A percentile compares a stretch with the other conserved stretches of the same genome.
These are phyloP conservation scores for Ascocoryne sarcoides DNA, from an alignment of 2,329 filamentous ascomycete genomes.

Conservation along the genomic window DNA sequence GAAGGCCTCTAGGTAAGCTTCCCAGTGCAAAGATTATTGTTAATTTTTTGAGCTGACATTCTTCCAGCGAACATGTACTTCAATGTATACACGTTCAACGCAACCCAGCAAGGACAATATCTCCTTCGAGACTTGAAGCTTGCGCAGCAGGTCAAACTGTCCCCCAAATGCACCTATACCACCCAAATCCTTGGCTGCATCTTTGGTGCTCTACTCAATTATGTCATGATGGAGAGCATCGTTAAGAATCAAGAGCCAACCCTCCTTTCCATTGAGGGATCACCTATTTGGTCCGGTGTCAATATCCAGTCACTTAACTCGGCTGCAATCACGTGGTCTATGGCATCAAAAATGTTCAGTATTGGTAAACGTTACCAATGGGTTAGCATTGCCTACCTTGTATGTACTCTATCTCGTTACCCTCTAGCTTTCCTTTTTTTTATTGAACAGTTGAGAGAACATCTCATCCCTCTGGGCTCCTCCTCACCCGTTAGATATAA, in stretches of 20 bases:
- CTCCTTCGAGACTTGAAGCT: conserved; percentile 42
- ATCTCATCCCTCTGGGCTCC: no score
- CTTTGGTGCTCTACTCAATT: conserved; percentile 37
- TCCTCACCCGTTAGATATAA: no score
- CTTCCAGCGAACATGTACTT: conserved; percentile 39
- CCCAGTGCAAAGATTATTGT: conserved; percentile 52
- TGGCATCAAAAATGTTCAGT: conserved; percentile 61
- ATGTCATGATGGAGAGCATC: conserved; percentile 55
- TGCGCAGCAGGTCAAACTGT: conserved; percentile 39
- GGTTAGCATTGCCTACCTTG: conserved; percentile 64
- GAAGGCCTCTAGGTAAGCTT: conserved; percentile 43
- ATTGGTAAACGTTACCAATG: conserved; percentile 51
- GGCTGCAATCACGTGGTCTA: conserved; percentile 60
- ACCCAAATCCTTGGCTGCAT: conserved; percentile 33
- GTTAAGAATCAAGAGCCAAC: conserved; percentile 57
- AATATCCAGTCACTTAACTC: conserved; percentile 45
- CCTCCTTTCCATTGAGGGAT: conserved; percentile 49
- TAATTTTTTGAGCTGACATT: conserved; percentile 37
- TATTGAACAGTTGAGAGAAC: no score
- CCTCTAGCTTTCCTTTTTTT: no score
- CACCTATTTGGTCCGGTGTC: conserved; percentile 55
- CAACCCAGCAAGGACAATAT: conserved; percentile 35
- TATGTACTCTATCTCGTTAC: no score
- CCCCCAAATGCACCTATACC: conserved; percentile 30
- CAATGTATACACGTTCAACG: conserved; percentile 56